phyloP scores from a whole-genome alignment of 805 yeast species.

The Peterozyma toletana region DNA sequence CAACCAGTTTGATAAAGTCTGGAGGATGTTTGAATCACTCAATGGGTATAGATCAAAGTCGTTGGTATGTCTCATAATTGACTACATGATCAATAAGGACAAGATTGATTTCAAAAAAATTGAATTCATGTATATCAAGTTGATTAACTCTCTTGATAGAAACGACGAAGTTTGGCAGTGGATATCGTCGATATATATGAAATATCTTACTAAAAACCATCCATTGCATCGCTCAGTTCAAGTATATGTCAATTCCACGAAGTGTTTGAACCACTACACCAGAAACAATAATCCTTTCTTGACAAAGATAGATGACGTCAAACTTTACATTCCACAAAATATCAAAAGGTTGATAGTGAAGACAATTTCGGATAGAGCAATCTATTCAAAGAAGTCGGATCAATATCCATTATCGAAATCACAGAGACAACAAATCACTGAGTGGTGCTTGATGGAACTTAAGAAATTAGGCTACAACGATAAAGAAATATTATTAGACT shows the following conservation, averaged over 20 bases:
- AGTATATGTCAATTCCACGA: conserved; percentile 14
- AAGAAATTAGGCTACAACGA: conserved; percentile 5
- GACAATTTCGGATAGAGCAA: conserved; percentile 4
- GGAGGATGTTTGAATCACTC: conserved; percentile 18
- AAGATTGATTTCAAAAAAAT: conserved; percentile 17
- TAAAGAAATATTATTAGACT: conserved; percentile 6
- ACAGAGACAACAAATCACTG: not conserved
- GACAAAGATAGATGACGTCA: conserved; percentile 16
- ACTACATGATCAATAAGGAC: conserved; percentile 17
- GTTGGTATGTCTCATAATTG: conserved; percentile 20
- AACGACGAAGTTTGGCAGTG: conserved; percentile 21
- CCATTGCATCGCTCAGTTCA: conserved; percentile 15
- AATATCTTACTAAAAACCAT: conserved; percentile 18
- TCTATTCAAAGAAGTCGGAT: not conserved
- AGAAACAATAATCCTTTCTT: conserved; percentile 19
- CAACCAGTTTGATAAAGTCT: conserved; percentile 12
- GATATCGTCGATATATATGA: conserved; percentile 19
- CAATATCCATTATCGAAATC: not conserved
- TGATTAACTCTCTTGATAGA: conserved; percentile 7
- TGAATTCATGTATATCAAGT: conserved; percentile 14
- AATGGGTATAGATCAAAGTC: conserved; percentile 15
- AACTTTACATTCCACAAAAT: conserved; percentile 10
- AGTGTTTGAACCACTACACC: not conserved
- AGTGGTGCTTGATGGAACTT: conserved; percentile 5
- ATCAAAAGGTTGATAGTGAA: conserved; percentile 4